phyloP scores from a whole-genome alignment of 2,329 filamentous ascomycete genomes.

The Fusarium miscanthi region DNA sequence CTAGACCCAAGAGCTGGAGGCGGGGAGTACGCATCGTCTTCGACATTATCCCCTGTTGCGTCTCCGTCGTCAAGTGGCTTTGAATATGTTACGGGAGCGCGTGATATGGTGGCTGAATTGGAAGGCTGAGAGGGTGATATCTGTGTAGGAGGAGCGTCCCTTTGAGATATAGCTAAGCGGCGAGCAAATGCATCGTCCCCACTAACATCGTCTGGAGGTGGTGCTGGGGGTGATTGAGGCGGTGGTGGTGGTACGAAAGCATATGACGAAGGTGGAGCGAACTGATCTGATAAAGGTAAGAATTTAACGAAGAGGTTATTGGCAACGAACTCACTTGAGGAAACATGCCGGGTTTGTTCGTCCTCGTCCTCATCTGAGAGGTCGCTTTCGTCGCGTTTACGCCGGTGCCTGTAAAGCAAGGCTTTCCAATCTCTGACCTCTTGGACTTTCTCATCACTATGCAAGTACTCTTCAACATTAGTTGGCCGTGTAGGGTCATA shows the following conservation, averaged over 20 bases:
- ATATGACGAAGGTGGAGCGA: constrained; percentile 69
- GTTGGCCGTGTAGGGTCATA: constrained; percentile 88
- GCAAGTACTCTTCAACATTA: constrained; percentile 84
- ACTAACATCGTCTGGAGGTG: constrained; percentile 67
- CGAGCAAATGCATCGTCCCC: constrained; percentile 77
- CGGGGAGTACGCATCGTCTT: constrained; percentile 56
- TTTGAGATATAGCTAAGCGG: constrained; percentile 68
- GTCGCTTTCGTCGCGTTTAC: constrained; percentile 55
- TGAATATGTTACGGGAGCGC: constrained; percentile 80
- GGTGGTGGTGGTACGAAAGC: constrained; percentile 69
- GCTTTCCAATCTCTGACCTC: constrained; percentile 90
- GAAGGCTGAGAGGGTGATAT: constrained; percentile 53
- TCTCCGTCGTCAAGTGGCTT: constrained; percentile 43
- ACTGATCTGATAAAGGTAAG: constrained; percentile 59
- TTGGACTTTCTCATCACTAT: constrained; percentile 83
- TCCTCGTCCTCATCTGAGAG: constrained; percentile 54
- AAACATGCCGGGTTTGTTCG: constrained; percentile 43
- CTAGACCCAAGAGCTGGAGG: constrained; percentile 62
- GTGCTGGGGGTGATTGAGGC: constrained; percentile 58
- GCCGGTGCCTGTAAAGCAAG: constrained; percentile 77
- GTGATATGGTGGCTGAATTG: constrained; percentile 73
- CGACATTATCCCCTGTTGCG: constrained; percentile 54
- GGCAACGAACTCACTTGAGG: constrained; percentile 49
- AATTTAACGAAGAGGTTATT: constrained; percentile 5
- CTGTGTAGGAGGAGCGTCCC: constrained; percentile 48